Percentiles rank a stretch among this genome's conserved stretches.
phyloP scores from a whole-genome alignment of 2,329 filamentous ascomycete genomes.

The Exophiala xenobiotica region DNA sequence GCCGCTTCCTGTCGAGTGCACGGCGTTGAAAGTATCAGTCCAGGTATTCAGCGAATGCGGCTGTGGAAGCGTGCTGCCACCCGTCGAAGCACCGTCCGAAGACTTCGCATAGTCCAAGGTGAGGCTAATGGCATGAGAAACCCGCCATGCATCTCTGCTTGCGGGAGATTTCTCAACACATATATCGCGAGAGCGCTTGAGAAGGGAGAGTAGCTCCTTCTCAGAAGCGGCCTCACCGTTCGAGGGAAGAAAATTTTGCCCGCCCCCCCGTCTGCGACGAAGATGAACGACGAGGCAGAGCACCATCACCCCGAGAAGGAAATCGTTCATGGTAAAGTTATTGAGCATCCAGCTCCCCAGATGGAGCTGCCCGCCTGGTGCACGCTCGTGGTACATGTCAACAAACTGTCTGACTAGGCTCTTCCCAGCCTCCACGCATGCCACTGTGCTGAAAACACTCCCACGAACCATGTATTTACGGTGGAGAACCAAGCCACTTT shows the following conservation, averaged over 20 bases:
- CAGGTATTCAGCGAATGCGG: no score
- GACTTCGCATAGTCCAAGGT: constrained; percentile 16
- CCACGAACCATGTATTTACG: constrained; percentile 48
- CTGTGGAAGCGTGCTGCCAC: no score
- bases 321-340: constrained; percentile 60
- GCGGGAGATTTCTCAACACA: constrained; percentile 23
- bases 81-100: background rate
- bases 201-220: constrained; percentile 12
- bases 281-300: constrained; percentile 49
- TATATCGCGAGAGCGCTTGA: constrained; percentile 22
- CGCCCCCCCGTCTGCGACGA: background rate
- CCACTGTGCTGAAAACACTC: constrained; percentile 45
- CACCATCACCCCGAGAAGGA: constrained; percentile 61
- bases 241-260: constrained; percentile 12
- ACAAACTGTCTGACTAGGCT: constrained; percentile 51
- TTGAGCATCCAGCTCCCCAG: constrained; percentile 58
- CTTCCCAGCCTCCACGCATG: constrained; percentile 50
- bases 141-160: constrained; percentile 25
- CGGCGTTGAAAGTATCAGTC: no score
- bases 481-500: constrained; percentile 53
- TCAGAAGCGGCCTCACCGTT: constrained; percentile 20
- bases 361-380: constrained; percentile 55
- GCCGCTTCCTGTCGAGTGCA: no score
- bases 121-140: constrained; percentile 25
- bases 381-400: constrained; percentile 51